phyloP scores from a whole-genome alignment of 2,329 filamentous ascomycete species.

The Microcyclospora tardicrescens region DNA sequence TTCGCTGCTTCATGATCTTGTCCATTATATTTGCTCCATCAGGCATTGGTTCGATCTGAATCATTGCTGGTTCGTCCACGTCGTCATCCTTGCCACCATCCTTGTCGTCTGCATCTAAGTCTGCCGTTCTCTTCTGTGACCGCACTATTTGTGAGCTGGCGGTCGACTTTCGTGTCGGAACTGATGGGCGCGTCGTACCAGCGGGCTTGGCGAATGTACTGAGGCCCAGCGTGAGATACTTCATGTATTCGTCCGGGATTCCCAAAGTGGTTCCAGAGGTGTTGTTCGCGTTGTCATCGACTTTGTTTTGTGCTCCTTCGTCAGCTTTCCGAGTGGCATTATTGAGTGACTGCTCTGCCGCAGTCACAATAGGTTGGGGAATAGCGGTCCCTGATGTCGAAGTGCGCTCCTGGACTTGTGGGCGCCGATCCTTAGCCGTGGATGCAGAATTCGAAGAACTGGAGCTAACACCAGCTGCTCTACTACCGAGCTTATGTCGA shows the following conservation, averaged over 20 bases:
- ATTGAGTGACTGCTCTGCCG: constrained; percentile 31
- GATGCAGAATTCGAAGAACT: neutral
- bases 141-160: neutral
- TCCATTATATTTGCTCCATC: constrained; percentile 40
- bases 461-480: neutral
- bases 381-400: constrained; percentile 21
- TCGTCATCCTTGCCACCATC: constrained; percentile 6
- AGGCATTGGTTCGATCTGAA: constrained; percentile 21
- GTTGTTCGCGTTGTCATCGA: constrained; percentile 3
- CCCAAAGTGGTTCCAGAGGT: constrained; percentile 25
- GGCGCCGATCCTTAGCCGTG: constrained; percentile 28
- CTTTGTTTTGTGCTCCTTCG: constrained; percentile 9
- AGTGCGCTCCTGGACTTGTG: constrained; percentile 13
- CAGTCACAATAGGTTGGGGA: constrained; percentile 35
- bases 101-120: neutral
- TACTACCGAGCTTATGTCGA: neutral
- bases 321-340: constrained; percentile 28
- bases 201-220: constrained; percentile 18
- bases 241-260: constrained; percentile 37
- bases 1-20: constrained; percentile 44
- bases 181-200: neutral
- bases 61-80: constrained; percentile 8
- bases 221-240: constrained; percentile 38
- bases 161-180: neutral
- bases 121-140: constrained; percentile 1